Evolutionary conservation across 225 moss, liverwort and hornwort species (phyloP).

Genomic region (Lunularia cruciata): DNA sequence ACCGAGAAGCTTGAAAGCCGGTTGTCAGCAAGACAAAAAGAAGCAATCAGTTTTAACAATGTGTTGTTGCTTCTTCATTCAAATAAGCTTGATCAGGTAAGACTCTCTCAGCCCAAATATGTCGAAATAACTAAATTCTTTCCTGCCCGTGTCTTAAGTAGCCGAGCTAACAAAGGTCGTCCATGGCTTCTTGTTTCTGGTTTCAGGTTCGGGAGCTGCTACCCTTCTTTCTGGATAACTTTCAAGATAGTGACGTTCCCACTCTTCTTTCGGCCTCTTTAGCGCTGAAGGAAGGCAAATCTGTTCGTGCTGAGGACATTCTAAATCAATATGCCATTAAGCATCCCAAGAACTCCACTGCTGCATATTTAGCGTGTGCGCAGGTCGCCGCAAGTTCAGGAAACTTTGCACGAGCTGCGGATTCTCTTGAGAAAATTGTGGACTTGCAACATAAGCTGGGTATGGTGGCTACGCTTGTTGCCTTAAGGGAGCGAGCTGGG

Average conservation of each 20-base stretch:
- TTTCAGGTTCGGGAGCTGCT: slow-evolving; percentile 70
- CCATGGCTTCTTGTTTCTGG: background rate
- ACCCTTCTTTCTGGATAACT: slow-evolving; percentile 65
- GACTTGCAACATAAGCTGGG: slow-evolving; percentile 70
- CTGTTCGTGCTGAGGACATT: slow-evolving; percentile 70
- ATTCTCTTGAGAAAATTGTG: slow-evolving; percentile 67
- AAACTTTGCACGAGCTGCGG: slow-evolving; percentile 70
- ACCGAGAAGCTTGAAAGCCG: slow-evolving; percentile 74
- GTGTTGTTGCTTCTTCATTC: slow-evolving; percentile 81
- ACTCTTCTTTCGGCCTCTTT: slow-evolving; percentile 66
- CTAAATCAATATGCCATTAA: slow-evolving; percentile 68
- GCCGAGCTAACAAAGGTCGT: too few species aligned
- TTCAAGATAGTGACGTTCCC: slow-evolving; percentile 65
- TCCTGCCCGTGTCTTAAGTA: background rate
- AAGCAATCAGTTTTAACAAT: slow-evolving; percentile 81
- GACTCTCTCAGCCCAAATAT: background rate
- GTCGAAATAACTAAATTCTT: background rate
- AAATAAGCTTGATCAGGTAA: slow-evolving; percentile 84
- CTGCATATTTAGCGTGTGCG: slow-evolving; percentile 68
- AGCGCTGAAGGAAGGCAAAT: slow-evolving; percentile 80
- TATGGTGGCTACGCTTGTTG: slow-evolving; percentile 83
- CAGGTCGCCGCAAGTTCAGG: slow-evolving; percentile 80
- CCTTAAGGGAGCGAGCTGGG: slow-evolving; percentile 77
- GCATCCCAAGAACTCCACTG: slow-evolving; percentile 57
- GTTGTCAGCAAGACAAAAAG: slow-evolving; percentile 79